Conservation (phyloP, 805 yeast species). For the Komagataella populi region DNA sequence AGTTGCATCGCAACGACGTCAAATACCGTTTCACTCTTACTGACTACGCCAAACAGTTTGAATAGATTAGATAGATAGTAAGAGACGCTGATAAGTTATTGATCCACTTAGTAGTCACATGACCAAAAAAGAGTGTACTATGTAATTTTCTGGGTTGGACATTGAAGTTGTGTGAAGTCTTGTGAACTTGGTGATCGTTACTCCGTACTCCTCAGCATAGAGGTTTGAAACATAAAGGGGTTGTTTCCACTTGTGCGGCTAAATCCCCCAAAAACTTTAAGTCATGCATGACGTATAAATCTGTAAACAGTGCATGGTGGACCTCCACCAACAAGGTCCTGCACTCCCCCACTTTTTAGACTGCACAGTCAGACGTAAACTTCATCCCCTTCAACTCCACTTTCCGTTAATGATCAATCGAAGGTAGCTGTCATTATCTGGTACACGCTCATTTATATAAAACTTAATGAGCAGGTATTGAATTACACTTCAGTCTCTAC, state of each 20-base stretch:
- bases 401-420: background rate
- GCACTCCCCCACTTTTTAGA: background rate
- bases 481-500: background rate
- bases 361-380: background rate
- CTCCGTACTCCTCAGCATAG: too few relatives aligned
- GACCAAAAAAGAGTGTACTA: too few relatives aligned
- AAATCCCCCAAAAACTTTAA: background rate
- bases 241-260: background rate
- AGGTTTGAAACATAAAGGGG: background rate
- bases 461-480: background rate
- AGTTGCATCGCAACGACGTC: slow-evolving; percentile 40
- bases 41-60: slow-evolving; percentile 35
- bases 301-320: background rate
- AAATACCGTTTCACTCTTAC: slow-evolving; percentile 52
- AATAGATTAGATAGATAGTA: background rate
- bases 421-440: background rate
- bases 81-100: background rate
- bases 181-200: too few relatives aligned
- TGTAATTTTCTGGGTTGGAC: too few relatives aligned
- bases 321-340: background rate
- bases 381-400: background rate
- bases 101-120: too few relatives aligned
- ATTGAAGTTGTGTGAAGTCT: too few relatives aligned
- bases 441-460: background rate
- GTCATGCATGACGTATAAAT: background rate